Percentiles rank a stretch among this genome's conserved stretches.
Conservation (phyloP, 1,284 basidiomycete species). For the Pascua sp. region DNA sequence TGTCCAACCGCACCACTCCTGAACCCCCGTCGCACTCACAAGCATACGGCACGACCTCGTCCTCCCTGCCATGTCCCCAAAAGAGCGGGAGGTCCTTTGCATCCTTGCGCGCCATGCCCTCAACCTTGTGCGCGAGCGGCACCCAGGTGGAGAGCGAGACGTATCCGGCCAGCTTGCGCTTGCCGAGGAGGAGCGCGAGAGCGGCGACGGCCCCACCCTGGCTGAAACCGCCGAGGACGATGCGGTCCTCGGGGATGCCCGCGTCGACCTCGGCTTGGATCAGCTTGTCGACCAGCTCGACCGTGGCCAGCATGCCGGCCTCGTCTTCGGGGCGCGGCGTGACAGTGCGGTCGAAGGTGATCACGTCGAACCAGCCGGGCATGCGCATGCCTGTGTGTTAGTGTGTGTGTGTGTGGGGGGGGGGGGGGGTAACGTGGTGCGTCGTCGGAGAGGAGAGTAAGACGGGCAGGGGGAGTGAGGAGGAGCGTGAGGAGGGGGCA, state of each 20-base stretch:
- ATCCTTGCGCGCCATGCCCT: conserved; percentile 39
- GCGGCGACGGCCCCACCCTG: conserved; percentile 80
- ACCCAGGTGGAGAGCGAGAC: conserved; percentile 73
- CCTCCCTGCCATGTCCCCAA: conserved; percentile 79
- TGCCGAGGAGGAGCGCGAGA: conserved; percentile 65
- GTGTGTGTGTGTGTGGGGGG: not conserved
- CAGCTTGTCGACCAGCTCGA: conserved; percentile 62
- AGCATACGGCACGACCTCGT: conserved; percentile 64
- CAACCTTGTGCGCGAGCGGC: conserved; percentile 62
- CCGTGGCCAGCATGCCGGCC: conserved; percentile 63
- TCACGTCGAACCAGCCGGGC: conserved; percentile 68
- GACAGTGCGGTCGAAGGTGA: conserved; percentile 60
- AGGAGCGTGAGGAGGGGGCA: too few relatives aligned
- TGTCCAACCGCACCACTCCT: too few relatives aligned
- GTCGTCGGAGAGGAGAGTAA: not conserved
- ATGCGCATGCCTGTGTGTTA: conserved; percentile 29
- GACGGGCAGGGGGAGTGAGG: not conserved
- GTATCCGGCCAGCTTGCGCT: conserved; percentile 68
- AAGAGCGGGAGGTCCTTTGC: conserved; percentile 67
- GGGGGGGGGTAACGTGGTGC: not conserved
- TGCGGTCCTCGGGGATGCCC: conserved; percentile 60
- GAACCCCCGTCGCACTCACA: conserved; percentile 28
- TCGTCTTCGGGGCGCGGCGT: conserved; percentile 64
- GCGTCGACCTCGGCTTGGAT: conserved; percentile 69
- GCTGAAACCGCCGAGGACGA: conserved; percentile 77